Base-by-base conservation (phyloP, 805 yeast species). In the Tanozyma kutaoensis region DNA sequence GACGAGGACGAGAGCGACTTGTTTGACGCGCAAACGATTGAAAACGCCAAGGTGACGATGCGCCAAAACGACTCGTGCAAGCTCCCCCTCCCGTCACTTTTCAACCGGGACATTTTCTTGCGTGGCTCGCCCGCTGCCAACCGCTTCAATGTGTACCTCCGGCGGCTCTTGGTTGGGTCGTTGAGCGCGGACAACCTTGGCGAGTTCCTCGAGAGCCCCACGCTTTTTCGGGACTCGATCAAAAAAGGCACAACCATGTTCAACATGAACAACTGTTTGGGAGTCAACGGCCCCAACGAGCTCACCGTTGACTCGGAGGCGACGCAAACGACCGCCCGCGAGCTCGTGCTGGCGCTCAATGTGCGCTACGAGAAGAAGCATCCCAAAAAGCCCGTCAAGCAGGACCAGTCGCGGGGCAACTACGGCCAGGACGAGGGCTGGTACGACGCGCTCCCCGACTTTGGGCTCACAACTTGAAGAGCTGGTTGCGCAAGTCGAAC, bases 401-500 rank as follows among this genome's bases (percentile, higher is more conserved):
- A 22, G 7, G 28, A 23, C 18, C 28, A 33, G 19, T 28, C 22
- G 22, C 42, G 33, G 23, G 45, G 48, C 4, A 36, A 40, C 23
- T 44, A 39, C 21, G 50, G 51, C 4, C 43, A 40, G 6, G 40
- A 42, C 15, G 52, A 45, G 22, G 51, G 45, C 10, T 36, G 30
- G 3, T 42, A 45, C 27, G 50, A 37, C 9, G 43, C 40, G 18
- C 35, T 42, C 8, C 48, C 51, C 4, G 50, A 48, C 28, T 36
- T 49, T 17, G 50, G 39, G 2, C 7, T 37, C 31, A 50, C 25
- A 51, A 40, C 32, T 56, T 58, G 35, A 59, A 59, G 17, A 59
- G 45, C 28, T 43, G 43, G 38, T 59, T 59, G 24, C 48, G 42
- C 30, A 52, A 38, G 36, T 59, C 66, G 29, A 33, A 54, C 30